Percentiles rank a stretch among this genome's conserved stretches.
Conservation (phyloP, 2,329 filamentous ascomycete genomes). For the Fusarium tricinctum region DNA sequence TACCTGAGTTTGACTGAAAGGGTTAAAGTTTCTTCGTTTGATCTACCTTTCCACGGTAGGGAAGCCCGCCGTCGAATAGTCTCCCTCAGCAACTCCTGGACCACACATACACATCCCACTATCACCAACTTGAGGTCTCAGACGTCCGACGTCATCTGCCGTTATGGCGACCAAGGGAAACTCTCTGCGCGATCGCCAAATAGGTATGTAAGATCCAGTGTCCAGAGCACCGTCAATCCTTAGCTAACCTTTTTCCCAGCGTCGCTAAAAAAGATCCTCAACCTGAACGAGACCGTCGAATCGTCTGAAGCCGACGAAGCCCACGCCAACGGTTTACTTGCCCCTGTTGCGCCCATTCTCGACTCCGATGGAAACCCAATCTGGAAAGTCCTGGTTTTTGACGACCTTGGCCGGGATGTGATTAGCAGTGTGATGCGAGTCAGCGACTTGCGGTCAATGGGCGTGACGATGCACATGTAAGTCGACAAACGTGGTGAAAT, state of each 20-base stretch:
- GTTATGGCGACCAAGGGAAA: constrained; percentile 63
- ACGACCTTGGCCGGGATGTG: constrained; percentile 90
- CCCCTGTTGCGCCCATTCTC: constrained; percentile 82
- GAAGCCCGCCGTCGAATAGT: constrained; percentile 5
- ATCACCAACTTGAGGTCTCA: constrained; percentile 35
- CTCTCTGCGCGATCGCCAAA: constrained; percentile 66
- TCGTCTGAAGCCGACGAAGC: constrained; percentile 73
- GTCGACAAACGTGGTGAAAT: constrained; percentile 34
- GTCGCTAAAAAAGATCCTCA: constrained; percentile 95
- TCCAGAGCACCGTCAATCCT: not conserved
- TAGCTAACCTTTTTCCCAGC: constrained; percentile 63
- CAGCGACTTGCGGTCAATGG: constrained; percentile 91
- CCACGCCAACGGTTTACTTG: constrained; percentile 73
- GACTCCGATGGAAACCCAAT: constrained; percentile 91
- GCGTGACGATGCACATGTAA: constrained; percentile 96
- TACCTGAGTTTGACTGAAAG: constrained; percentile 3
- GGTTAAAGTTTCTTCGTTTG: not conserved
- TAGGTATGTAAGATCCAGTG: constrained; percentile 53
- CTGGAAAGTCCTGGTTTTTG: constrained; percentile 98
- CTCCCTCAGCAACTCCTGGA: constrained; percentile 28
- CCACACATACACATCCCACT: constrained; percentile 44
- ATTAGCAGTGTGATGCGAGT: constrained; percentile 97
- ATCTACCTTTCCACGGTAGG: constrained; percentile 1
- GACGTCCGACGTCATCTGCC: constrained; percentile 44
- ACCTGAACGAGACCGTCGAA: constrained; percentile 83